Conservation (phyloP, 345 rosid species). For the Populus nigra region DNA sequence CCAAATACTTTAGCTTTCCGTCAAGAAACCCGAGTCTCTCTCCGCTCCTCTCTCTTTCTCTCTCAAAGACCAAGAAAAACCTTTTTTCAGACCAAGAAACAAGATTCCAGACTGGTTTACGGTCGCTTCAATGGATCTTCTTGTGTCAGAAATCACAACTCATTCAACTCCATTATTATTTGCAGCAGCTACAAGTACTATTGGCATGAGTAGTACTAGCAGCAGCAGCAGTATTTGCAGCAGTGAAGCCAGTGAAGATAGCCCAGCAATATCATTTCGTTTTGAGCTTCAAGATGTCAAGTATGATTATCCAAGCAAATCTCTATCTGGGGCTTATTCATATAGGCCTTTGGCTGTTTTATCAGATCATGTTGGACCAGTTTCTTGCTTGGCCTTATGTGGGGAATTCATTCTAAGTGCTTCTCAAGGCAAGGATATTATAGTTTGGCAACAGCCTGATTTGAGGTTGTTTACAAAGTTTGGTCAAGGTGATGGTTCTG, state of each 20-base stretch:
- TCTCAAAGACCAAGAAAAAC: neutral
- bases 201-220: slow-evolving; percentile 16
- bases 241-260: slow-evolving; percentile 54
- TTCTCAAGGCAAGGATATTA: slow-evolving; percentile 89
- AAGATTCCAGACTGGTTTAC: neutral
- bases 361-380: slow-evolving; percentile 76
- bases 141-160: slow-evolving; percentile 22
- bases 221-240: slow-evolving; percentile 41
- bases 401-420: slow-evolving; percentile 92
- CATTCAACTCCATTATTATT: slow-evolving; percentile 58
- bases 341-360: slow-evolving; percentile 66
- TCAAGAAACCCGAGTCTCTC: slow-evolving; percentile 39
- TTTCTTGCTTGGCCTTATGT: slow-evolving; percentile 77
- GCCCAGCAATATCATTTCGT: slow-evolving; percentile 38
- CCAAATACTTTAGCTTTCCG: slow-evolving; percentile 2
- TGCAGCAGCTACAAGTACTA: slow-evolving; percentile 24
- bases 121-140: slow-evolving; percentile 13
- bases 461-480: slow-evolving; percentile 79
- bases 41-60: slow-evolving; percentile 13
- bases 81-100: neutral
- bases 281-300: slow-evolving; percentile 35
- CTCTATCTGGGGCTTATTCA: slow-evolving; percentile 35
- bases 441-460: slow-evolving; percentile 99
- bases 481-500: slow-evolving; percentile 66
- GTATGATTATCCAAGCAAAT: slow-evolving; percentile 21